phyloP scores from a whole-genome alignment of 2,329 filamentous ascomycete species.

The Lasiodiplodia sp. region DNA sequence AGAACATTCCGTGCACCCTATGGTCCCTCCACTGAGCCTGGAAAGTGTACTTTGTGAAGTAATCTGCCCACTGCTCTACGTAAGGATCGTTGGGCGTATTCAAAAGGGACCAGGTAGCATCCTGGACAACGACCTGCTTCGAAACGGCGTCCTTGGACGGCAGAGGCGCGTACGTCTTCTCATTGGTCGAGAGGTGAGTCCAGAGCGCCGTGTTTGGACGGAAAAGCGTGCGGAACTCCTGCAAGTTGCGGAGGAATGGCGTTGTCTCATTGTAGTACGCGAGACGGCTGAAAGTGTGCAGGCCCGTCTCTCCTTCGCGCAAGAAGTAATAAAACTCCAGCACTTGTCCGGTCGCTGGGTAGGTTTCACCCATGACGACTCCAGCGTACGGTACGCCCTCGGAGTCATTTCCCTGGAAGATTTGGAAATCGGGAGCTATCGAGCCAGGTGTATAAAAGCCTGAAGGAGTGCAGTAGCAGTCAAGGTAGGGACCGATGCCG shows the following conservation, averaged over 20 bases:
- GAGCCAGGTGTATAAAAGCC: slow-evolving; percentile 67
- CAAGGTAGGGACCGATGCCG: slow-evolving; percentile 66
- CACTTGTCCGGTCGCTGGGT: slow-evolving; percentile 63
- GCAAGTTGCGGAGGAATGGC: slow-evolving; percentile 64
- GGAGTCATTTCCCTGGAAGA: slow-evolving; percentile 61
- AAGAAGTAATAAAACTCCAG: slow-evolving; percentile 73
- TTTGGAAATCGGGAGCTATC: slow-evolving; percentile 57
- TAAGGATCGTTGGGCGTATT: slow-evolving; percentile 64
- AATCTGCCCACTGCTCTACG: slow-evolving; percentile 63
- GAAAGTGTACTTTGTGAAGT: slow-evolving; percentile 73
- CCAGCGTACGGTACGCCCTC: slow-evolving; percentile 63
- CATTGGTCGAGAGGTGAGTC: slow-evolving; percentile 68
- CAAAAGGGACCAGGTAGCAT: slow-evolving; percentile 69
- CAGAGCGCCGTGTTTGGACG: slow-evolving; percentile 66
- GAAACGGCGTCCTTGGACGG: slow-evolving; percentile 54
- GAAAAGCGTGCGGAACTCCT: slow-evolving; percentile 69
- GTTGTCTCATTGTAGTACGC: slow-evolving; percentile 65
- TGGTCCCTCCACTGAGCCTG: slow-evolving; percentile 66
- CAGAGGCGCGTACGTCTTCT: slow-evolving; percentile 61
- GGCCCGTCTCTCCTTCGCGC: slow-evolving; percentile 66
- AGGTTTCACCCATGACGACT: slow-evolving; percentile 66
- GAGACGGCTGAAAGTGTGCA: slow-evolving; percentile 68
- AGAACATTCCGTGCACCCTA: slow-evolving; percentile 63
- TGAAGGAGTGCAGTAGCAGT: slow-evolving; percentile 68
- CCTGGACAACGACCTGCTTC: slow-evolving; percentile 63